Conservation (phyloP, 2,329 filamentous ascomycete species). For the Xylariomycetidae sp. region DNA sequence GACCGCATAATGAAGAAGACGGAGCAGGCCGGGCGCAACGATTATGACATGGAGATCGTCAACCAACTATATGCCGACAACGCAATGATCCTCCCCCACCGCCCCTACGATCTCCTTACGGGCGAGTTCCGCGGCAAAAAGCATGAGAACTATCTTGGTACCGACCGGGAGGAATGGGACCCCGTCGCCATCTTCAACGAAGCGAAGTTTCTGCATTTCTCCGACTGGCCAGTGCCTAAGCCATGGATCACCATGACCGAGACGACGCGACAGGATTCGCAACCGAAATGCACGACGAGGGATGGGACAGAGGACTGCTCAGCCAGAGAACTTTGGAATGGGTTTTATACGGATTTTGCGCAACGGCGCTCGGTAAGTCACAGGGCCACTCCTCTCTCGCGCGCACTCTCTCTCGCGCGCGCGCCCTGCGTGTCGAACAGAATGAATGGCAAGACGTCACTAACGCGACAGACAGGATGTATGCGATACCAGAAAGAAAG, state of each 20-base stretch:
- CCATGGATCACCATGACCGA: slow-evolving; percentile 35
- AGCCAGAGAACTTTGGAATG: slow-evolving; percentile 28
- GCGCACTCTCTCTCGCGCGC: too few relatives aligned
- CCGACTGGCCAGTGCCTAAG: slow-evolving; percentile 67
- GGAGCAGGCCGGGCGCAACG: slow-evolving; percentile 23
- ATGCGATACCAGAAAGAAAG: too few relatives aligned
- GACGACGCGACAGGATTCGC: slow-evolving; percentile 18
- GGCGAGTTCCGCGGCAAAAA: slow-evolving; percentile 56
- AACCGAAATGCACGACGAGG: slow-evolving; percentile 28
- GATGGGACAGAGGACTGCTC: slow-evolving; percentile 26
- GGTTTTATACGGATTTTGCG: slow-evolving; percentile 29
- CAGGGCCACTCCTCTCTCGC: too few relatives aligned
- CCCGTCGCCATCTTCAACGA: slow-evolving; percentile 48
- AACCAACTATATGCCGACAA: slow-evolving; percentile 56
- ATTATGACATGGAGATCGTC: slow-evolving; percentile 65
- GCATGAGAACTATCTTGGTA: slow-evolving; percentile 38
- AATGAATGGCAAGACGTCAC: too few relatives aligned
- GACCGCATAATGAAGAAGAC: slow-evolving; percentile 30
- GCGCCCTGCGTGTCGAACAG: too few relatives aligned
- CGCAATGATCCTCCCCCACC: slow-evolving; percentile 60
- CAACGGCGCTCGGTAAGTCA: slow-evolving; percentile 23
- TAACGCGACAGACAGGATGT: too few relatives aligned
- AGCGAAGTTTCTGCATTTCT: slow-evolving; percentile 66
- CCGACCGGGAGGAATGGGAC: slow-evolving; percentile 49
- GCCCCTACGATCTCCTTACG: slow-evolving; percentile 55